Evolutionary conservation across 2,329 filamentous ascomycete genomes (phyloP), one percentile per base, ranked within the genome.

Genomic region (Lasiodiplodia sp.): DNA sequence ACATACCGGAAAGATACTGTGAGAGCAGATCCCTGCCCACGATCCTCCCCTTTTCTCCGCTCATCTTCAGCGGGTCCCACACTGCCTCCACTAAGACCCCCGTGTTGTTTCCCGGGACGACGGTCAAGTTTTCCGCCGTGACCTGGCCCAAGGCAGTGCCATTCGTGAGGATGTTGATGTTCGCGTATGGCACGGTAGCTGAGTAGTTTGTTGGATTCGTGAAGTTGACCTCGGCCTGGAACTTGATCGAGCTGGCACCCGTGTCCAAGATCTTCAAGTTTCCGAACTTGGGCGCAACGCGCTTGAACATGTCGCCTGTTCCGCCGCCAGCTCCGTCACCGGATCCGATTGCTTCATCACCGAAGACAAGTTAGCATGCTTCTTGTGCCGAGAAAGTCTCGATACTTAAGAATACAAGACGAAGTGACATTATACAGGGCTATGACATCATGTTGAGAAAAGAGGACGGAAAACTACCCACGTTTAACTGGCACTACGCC

Each of bases 131-230:
- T 67, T 85, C 83, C 2, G 89, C 87, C 0, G 87, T 91, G 14
- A 92, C 90, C 77, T 95, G 91, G 38, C 92, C 96, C 40, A 99
- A 83, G 8, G 91, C 78, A 0, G 90, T 90, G 12, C 86, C 88
- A 73, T 96, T 94, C 73, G 88, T 89, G 37, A 92, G 78, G 52
- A 98, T 81, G 70, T 94, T 88, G 53, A 97, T 86, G 76, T 91
- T 94, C 71, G 93, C 81, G 71, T 89, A 95, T 1, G 95, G 95
- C n/a, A 98, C 84, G 2, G 84, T 84, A 4, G 93, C 94, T 4
- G 92, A 90, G 78, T 98, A 97, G 4, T 90, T 87, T 0, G 94
- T 97, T 1, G 95, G 94, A 75, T 99, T 99, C 4, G 92, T 96
- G 70, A 97, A 86, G 76, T 96, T 97, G 74, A 97, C 85, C 49